Base-by-base conservation (phyloP, 257 asterid species). In the Plectranthus barbatus region DNA sequence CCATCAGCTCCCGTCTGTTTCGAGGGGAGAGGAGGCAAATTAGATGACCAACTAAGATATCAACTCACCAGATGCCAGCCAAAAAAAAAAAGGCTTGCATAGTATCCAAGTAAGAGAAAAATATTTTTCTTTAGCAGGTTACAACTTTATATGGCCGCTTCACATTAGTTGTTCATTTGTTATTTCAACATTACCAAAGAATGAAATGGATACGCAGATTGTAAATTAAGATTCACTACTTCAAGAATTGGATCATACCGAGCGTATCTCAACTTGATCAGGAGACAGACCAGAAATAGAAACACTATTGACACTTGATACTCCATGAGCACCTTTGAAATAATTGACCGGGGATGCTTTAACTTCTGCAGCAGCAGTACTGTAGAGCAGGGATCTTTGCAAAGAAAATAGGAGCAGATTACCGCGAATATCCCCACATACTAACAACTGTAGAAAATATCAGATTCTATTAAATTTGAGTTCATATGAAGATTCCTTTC, bases 251-350 rank as follows among this genome's bases (percentile, higher is more conserved):
- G 57, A 71, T 71, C 89, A 62, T 92, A 92, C 99, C 90, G 99
- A 86, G 70, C 65, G 66, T 72, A 92, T 79, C 52, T 79, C 89
- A 60, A 88, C 83, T 80, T 84, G 86, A 75, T 73, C 76, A 50
- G 81, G 76, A 80, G 72, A 52, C 68, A 66, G 73, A 24, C 89
- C 53, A 55, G 69, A 73, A 55, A 89, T 63, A 55, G 87, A 72
- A 62, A 86, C 83, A 74, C 96, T 86, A 82, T 87, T 83, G 59
- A 92, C 93, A 60, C 85, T 85, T 67, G 99, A 92, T 77, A 92
- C 90, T 50, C 99, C 99, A 82, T 92, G 99, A 77, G 91, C 96
- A 68, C 93, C 97, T 81, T 85, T 92, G 80, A 92, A 92, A 70
- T 79, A 74, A 67, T 74, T 80, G 69, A 67, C 3, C 19, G 90